phyloP scores from a whole-genome alignment of 2,329 filamentous ascomycete species.

The Trichoderma sp. region DNA sequence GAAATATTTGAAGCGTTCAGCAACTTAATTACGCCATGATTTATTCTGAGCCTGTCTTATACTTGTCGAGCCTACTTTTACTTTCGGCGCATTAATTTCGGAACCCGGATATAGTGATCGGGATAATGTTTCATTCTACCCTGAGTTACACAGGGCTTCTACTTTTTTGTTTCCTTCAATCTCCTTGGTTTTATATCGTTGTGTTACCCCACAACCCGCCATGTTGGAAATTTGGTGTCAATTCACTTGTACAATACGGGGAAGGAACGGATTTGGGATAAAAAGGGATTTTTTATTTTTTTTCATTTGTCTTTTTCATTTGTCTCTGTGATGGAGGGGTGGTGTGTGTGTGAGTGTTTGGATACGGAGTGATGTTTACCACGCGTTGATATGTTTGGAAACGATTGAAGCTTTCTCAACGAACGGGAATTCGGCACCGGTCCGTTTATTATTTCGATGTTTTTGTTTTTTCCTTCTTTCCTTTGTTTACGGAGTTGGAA shows the following conservation, averaged over 20 bases:
- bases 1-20: constrained; percentile 37
- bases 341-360: neutral
- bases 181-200: constrained; percentile 9
- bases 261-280: constrained; percentile 23
- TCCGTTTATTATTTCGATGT: constrained; percentile 1
- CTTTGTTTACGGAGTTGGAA: constrained; percentile 30
- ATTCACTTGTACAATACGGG: constrained; percentile 28
- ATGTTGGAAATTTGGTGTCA: constrained; percentile 26
- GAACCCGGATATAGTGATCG: constrained; percentile 22
- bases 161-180: neutral
- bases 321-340: neutral
- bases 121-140: constrained; percentile 27
- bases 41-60: constrained; percentile 21
- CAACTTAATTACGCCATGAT: constrained; percentile 2
- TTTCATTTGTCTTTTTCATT: neutral
- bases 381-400: constrained; percentile 21
- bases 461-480: constrained; percentile 3
- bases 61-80: constrained; percentile 14
- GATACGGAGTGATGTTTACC: constrained; percentile 24
- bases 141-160: constrained; percentile 8
- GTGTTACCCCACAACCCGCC: constrained; percentile 18
- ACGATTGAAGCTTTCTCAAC: constrained; percentile 8
- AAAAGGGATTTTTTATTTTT: constrained; percentile 21
- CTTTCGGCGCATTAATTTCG: constrained; percentile 26
- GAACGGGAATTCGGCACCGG: constrained; percentile 12